Percentiles rank a stretch among this genome's conserved stretches.
These are phyloP conservation scores for Alnus rubra DNA, from an alignment of 306 rosid species.

Conservation along the genomic window DNA sequence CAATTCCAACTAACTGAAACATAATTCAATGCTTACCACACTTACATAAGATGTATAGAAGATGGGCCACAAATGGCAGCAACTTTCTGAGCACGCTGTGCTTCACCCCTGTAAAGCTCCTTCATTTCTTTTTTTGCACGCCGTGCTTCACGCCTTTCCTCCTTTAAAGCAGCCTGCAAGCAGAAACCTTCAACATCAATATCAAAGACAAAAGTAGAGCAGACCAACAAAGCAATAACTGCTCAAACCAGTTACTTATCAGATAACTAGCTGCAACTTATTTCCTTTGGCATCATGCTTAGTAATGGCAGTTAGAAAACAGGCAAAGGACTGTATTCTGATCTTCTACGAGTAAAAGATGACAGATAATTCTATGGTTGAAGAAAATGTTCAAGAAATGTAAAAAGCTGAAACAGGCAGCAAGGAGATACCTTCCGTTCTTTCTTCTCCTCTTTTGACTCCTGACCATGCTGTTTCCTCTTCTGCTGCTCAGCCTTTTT, in stretches of 20 bases:
- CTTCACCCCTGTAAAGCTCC: slow-evolving; percentile 73
- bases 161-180: slow-evolving; percentile 77
- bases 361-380: neutral
- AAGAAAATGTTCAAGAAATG: slow-evolving; percentile 8
- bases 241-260: neutral
- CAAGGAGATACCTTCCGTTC: slow-evolving; percentile 73
- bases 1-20: neutral
- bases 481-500: slow-evolving; percentile 52
- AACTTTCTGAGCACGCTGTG: slow-evolving; percentile 76
- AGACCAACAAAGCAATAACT: neutral
- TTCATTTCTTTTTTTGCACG: slow-evolving; percentile 76
- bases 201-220: neutral
- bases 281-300: neutral
- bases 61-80: slow-evolving; percentile 83
- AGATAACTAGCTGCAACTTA: neutral
- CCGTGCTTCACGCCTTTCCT: slow-evolving; percentile 79
- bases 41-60: slow-evolving; percentile 73
- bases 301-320: neutral
- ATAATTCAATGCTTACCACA: slow-evolving; percentile 11
- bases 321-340: neutral
- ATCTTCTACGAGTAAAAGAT: slow-evolving; percentile 11
- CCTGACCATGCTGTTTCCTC: slow-evolving; percentile 73
- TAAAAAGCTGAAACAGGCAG: slow-evolving; percentile 10
- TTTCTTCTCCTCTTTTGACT: slow-evolving; percentile 84
- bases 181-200: neutral